Evolutionary conservation across 2,329 filamentous ascomycete genomes (phyloP), one percentile per base, ranked within the genome.

Genomic region (Fusarium verrucosum): DNA sequence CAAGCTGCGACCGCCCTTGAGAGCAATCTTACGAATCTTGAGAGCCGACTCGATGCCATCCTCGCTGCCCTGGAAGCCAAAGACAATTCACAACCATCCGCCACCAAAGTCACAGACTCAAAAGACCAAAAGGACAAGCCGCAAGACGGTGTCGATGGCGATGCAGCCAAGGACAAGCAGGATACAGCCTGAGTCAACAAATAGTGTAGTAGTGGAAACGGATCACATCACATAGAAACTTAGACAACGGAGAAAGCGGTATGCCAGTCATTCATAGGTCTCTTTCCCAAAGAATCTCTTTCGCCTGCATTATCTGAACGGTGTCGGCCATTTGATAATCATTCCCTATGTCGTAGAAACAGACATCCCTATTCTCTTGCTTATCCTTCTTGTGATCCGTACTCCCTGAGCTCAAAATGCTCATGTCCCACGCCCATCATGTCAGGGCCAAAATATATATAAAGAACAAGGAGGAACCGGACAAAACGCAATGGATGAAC

Each of bases 21-120:
- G 70, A 76, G 80, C 3, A 83, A 82, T 64, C 77, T 87, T 45
- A 77, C 79, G 10, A 81, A 70, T 30, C 77, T 87, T 19, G 84
- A 87, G 73, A 78, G 75, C 69, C 85, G 81, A 70, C 79, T 87
- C n/a, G 84, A 87, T 59, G 79, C 79, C 58, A 76, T 87, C 20
- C 77, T 87, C 20, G 82, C 81, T 16, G 79, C 80, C 22, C 75
- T 85, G 44, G 83, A 83, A 53, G 70, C 56, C 11, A 62, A 50
- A 23, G 58, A 58, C 14, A 40, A 45, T 14, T 26, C 43, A 10
- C 58, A 58, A 38, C 17, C 49, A 55, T 13, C 43, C 23, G 11
- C 43, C 41, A 52, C 28, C 28, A 17, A 44, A 41, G 28, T 20
- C 10, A 32, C 25, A 30, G 35, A 10, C 25, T n/a, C 37, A 32